Evolutionary conservation across 2,329 filamentous ascomycete genomes (phyloP).

Genomic region (Endothia cerciana): DNA sequence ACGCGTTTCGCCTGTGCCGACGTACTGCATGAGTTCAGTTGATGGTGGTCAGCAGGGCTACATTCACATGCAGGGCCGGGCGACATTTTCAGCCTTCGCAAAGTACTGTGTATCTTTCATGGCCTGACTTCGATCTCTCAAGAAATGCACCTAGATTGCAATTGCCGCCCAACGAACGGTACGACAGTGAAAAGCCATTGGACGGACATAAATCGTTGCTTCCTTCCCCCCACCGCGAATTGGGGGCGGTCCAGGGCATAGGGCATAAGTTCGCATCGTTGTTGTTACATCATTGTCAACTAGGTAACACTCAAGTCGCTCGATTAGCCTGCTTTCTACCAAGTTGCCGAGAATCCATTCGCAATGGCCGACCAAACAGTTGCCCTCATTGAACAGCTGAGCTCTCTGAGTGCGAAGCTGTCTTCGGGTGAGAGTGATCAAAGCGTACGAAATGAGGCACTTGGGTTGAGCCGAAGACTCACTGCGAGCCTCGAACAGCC

Average conservation of each 20-base stretch:
- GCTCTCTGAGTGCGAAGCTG: neutral
- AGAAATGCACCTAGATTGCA: neutral
- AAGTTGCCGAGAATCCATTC: neutral
- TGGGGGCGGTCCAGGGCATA: neutral
- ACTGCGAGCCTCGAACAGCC: constrained; percentile 28
- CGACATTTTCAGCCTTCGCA: neutral
- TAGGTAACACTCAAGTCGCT: neutral
- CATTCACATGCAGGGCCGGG: neutral
- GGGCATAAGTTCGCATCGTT: neutral
- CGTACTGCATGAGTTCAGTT: neutral
- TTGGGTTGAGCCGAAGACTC: constrained; percentile 27
- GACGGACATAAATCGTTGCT: neutral
- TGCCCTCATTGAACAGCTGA: constrained; percentile 14
- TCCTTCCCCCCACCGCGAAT: neutral
- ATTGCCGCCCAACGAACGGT: neutral
- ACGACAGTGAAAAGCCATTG: neutral
- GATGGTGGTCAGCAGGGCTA: neutral
- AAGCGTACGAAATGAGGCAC: constrained; percentile 24
- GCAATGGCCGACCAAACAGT: constrained; percentile 11
- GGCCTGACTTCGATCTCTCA: neutral
- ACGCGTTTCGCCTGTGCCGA: neutral
- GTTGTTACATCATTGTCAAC: neutral
- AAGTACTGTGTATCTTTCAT: neutral
- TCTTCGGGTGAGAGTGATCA: constrained; percentile 2
- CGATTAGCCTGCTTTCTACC: neutral